Evolutionary conservation across 352 stramenopile species (phyloP).

Genomic region (Pythium guiyangense): DNA sequence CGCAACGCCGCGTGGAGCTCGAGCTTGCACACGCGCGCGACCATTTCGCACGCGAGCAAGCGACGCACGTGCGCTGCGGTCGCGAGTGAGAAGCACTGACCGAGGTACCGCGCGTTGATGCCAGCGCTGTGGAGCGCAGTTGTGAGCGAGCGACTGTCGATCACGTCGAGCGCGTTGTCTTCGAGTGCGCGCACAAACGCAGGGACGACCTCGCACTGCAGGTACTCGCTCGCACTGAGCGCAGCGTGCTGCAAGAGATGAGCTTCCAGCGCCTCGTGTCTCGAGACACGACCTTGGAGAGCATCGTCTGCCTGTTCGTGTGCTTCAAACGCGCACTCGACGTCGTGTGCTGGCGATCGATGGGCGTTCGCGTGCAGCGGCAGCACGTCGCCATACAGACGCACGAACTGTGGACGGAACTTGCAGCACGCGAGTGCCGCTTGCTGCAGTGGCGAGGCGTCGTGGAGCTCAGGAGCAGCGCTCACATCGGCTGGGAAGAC

Average conservation of each 20-base stretch:
- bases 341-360: no score
- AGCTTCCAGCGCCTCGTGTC: constrained; percentile 17
- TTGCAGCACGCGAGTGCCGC: constrained; percentile 20
- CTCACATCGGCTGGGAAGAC: constrained; percentile 27
- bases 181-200: constrained; percentile 44
- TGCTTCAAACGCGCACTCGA: no score
- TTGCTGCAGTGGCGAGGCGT: neutral
- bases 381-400: constrained; percentile 25
- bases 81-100: constrained; percentile 45
- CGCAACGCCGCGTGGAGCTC: constrained; percentile 36
- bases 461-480: constrained; percentile 7
- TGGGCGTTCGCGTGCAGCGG: constrained; percentile 35
- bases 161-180: constrained; percentile 13
- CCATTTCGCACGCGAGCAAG: constrained; percentile 49
- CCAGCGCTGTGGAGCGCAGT: constrained; percentile 38
- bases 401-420: constrained; percentile 53
- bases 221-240: constrained; percentile 29
- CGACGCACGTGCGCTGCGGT: constrained; percentile 37
- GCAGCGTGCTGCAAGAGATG: constrained; percentile 32
- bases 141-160: constrained; percentile 40
- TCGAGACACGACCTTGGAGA: no score
- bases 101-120: constrained; percentile 56
- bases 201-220: constrained; percentile 36
- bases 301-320: no score
- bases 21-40: constrained; percentile 54